These are phyloP conservation scores for Hansenula lynferdii DNA, from an alignment of 1,139 yeast species.

Conservation along the genomic window DNA sequence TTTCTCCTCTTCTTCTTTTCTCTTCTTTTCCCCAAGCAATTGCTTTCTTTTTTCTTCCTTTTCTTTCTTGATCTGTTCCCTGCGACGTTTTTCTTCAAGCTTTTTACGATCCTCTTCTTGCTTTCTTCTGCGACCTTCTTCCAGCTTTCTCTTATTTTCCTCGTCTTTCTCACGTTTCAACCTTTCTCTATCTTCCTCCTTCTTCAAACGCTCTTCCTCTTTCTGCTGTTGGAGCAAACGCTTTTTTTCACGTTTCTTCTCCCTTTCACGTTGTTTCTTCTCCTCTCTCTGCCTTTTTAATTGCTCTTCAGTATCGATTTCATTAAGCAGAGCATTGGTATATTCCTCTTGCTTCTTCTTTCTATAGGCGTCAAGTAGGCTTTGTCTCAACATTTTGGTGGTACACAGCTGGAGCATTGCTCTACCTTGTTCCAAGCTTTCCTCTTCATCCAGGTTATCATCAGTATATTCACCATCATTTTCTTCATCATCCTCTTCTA, in stretches of 20 bases:
- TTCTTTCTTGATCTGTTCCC: conserved; percentile 36
- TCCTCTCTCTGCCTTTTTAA: conserved; percentile 67
- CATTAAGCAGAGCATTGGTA: conserved; percentile 28
- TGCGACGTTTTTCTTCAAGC: conserved; percentile 37
- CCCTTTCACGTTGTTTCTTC: conserved; percentile 67
- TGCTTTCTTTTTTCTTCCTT: conserved; percentile 30
- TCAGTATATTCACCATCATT: conserved; percentile 17
- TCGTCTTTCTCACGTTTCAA: conserved; percentile 51
- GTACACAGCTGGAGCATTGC: conserved; percentile 68
- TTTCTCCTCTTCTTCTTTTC: conserved; percentile 26
- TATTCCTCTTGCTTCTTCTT: conserved; percentile 53
- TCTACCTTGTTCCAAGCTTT: conserved; percentile 41
- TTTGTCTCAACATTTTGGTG: conserved; percentile 71
- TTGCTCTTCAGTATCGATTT: conserved; percentile 72
- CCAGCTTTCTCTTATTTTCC: conserved; percentile 36
- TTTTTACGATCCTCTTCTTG: conserved; percentile 40
- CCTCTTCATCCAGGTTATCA: conserved; percentile 50
- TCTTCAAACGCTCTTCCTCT: conserved; percentile 64
- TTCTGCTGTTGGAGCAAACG: conserved; percentile 62
- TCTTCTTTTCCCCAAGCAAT: conserved; percentile 29
- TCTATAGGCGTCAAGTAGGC: conserved; percentile 69
- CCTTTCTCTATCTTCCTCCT: conserved; percentile 39
- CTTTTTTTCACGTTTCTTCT: conserved; percentile 76
- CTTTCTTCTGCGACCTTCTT: conserved; percentile 42
- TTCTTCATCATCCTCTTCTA: conserved; percentile 12